Conservation (phyloP, 176 grass and related monocot species). For the Phyllostachys edulis region DNA sequence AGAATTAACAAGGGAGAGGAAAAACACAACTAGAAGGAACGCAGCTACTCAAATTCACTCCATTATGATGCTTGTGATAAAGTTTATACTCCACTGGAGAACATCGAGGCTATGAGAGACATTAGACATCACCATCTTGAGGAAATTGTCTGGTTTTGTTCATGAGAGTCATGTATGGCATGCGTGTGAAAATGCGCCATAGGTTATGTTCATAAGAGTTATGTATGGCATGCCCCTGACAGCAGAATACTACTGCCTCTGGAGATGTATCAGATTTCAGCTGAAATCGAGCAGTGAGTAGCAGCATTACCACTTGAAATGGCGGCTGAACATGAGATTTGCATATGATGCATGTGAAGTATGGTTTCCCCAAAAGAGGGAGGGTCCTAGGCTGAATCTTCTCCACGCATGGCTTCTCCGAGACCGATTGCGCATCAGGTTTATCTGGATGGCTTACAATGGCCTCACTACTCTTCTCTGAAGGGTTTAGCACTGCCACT, state of each 20-base stretch:
- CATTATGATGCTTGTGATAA: neutral
- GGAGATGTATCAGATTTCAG: neutral
- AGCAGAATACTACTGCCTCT: neutral
- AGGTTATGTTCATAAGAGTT: too few relatives aligned
- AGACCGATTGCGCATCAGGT: neutral
- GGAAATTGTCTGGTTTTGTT: too few relatives aligned
- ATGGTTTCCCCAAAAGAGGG: constrained; percentile 40
- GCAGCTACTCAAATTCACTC: neutral
- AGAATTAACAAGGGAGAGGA: too few relatives aligned
- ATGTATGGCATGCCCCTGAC: neutral
- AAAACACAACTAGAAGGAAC: too few relatives aligned
- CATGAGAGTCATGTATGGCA: too few relatives aligned
- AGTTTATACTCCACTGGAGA: neutral
- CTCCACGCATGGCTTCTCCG: neutral
- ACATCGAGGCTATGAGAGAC: neutral
- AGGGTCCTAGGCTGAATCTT: neutral
- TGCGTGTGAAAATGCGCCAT: too few relatives aligned
- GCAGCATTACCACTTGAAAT: constrained; percentile 47
- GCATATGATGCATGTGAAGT: constrained; percentile 46
- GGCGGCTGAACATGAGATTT: constrained; percentile 23
- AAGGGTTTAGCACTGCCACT: neutral
- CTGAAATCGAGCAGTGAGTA: neutral
- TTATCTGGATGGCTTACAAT: neutral
- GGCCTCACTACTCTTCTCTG: neutral
- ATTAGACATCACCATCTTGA: neutral